Evolutionary conservation across 208 protist species (phyloP).

Genomic region (Polymyxa betae): DNA sequence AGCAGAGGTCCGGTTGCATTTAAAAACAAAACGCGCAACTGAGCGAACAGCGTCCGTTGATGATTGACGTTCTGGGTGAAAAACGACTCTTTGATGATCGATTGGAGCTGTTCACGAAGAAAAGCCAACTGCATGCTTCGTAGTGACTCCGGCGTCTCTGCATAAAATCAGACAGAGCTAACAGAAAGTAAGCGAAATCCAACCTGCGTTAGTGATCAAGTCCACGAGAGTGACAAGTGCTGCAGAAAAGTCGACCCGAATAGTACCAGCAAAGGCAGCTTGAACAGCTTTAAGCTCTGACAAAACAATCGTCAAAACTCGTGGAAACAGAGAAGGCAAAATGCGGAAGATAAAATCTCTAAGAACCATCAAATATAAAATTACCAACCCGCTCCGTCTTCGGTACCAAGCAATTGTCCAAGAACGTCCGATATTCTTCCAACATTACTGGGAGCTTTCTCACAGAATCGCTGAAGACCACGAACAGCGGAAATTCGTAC

Average conservation of each 20-base stretch:
- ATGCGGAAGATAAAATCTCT: not conserved
- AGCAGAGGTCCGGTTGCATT: not conserved
- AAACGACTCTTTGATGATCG: not conserved
- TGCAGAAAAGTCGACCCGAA: conserved; percentile 31
- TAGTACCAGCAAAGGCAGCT: not conserved
- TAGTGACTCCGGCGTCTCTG: not conserved
- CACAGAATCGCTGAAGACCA: not conserved
- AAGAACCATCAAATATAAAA: not conserved
- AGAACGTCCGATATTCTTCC: not conserved
- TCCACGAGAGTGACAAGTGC: not conserved
- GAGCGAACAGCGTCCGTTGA: not conserved
- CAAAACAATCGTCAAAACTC: not conserved
- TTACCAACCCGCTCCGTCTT: not conserved
- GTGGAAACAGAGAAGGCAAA: not conserved
- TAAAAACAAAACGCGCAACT: not conserved
- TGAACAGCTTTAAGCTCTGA: conserved; percentile 45
- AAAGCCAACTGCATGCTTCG: not conserved
- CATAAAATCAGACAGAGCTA: not conserved
- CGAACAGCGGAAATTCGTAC: conserved; percentile 22
- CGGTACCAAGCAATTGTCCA: not conserved
- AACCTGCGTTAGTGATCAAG: not conserved
- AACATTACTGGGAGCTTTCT: not conserved
- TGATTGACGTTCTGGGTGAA: not conserved
- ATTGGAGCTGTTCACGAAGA: not conserved
- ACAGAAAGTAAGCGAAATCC: not conserved